Base-by-base conservation (phyloP, 371 early-diverging fungal genomes). In the Apophysomyces trapeziformis region DNA sequence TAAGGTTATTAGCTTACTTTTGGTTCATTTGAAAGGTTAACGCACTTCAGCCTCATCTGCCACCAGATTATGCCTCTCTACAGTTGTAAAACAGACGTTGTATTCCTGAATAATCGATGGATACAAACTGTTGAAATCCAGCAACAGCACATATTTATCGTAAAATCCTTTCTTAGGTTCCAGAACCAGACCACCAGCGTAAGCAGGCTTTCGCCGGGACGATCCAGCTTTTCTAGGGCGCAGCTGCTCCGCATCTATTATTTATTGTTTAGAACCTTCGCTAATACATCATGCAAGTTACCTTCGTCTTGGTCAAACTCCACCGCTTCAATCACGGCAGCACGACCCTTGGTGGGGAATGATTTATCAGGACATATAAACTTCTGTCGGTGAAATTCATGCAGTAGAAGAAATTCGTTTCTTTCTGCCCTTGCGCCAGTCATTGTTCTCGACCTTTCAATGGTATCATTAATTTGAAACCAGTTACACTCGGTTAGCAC, bases 71-170 rank as follows among this genome's bases (percentile, higher is more conserved):
- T 77, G 70, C 16, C 95, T 85, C 39, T 89, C 85, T 4, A 99
- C 94, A 0, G 99, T 99, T 9, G 99, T 99, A 74, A 99, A 99
- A 83, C 99, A 99, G 57, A 99, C 94, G 78, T 99, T 99, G 85
- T 92, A 99, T 81, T 99, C 99, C 77, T 98, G 99, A 70, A 99
- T 99, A 66, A 99, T 99, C 26, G 99, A 99, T 54, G 99, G 99
- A 72, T 99, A 99, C 86, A 99, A 88, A 81, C 96, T 95, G 90
- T 99, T 99, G 87, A 99, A 99, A 87, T 99, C 99, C 47, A 99
- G 83, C 56, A 99, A 80, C 43, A 99, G 75, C 5, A 99, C 96
- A 72, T 88, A 95, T 65, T 93, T 95, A 74, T 99, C 98, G 76
- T 99, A 99, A 64, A 98, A 92, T 0, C 99, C 99, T 65, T 89